Evolutionary conservation across 2,329 filamentous ascomycete genomes (phyloP), one percentile per base, ranked within the genome.

Genomic region (Aphanoascus verrucosus): DNA sequence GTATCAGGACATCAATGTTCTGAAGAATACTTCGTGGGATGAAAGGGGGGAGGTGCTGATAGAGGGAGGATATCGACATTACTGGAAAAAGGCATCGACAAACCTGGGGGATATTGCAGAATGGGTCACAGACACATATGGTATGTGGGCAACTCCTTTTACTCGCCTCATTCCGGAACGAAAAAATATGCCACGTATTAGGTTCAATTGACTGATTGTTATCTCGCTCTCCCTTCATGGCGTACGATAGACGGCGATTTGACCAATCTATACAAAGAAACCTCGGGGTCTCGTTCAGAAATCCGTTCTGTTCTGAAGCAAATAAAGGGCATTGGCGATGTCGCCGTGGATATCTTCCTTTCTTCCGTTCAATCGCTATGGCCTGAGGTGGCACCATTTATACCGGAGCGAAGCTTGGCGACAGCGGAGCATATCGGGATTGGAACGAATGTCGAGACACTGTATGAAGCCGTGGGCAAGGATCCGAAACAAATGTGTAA

Each of bases 261-360:
- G 28, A 40, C 23, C 11, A 52, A 46, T 32, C 35, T 52, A n/a
- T 34, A 45, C 12, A 38, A 35, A 23, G 17, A 46, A 52, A 47
- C 42, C 6, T 20, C n/a, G 20, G 42, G 31, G 8, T 45, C 41
- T 11, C 31, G 42, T n/a, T 7, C 41, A 32, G 19, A 28, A 15
- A 38, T 52, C 8, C 32, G 35, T 12, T 41, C 41, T 3, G 31
- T 41, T 11, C 42, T 52, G 31, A 46, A 52, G 20, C 19, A 52
- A n/a, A 46, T 52, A 11, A 52, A 52, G 40, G 50, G 50, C 38
- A 38, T 52, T 20, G 50, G 50, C 11, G 50, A 52, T 40, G 31
- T 52, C 4, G 50, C 41, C 14, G 38, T 46, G 7, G 50, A 52
- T 32, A 52, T 52, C n/a, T 52, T 52, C 32, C 35, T 52, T 7